Percentiles rank a stretch among this genome's conserved stretches.
Conservation (phyloP, 1,284 basidiomycete species). For the Pseudozyma flocculosa region DNA sequence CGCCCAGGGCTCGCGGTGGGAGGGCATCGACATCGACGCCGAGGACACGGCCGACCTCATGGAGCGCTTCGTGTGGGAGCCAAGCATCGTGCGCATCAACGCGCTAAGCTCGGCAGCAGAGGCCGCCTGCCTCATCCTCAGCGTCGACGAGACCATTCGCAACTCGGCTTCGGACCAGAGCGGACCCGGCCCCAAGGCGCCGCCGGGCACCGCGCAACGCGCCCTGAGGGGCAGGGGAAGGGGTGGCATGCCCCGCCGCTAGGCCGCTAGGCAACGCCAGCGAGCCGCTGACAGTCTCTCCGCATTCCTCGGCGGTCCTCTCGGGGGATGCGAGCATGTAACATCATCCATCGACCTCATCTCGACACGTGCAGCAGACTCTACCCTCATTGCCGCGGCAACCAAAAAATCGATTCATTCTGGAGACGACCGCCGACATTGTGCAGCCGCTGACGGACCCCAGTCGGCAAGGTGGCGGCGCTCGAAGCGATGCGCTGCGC, state of each 20-base stretch:
- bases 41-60: slow-evolving; percentile 87
- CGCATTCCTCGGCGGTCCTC: too few relatives aligned
- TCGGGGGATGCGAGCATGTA: too few relatives aligned
- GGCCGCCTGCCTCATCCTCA: slow-evolving; percentile 83
- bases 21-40: slow-evolving; percentile 91
- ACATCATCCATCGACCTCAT: too few relatives aligned
- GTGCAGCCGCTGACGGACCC: too few relatives aligned
- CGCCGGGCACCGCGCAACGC: slow-evolving; percentile 53
- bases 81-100: slow-evolving; percentile 90
- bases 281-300: too few relatives aligned
- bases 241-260: slow-evolving; percentile 18
- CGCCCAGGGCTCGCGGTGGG: slow-evolving; percentile 81
- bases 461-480: too few relatives aligned
- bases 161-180: slow-evolving; percentile 50
- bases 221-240: slow-evolving; percentile 42
- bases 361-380: too few relatives aligned
- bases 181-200: slow-evolving; percentile 42
- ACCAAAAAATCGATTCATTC: too few relatives aligned
- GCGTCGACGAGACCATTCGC: slow-evolving; percentile 56
- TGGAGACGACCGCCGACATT: too few relatives aligned
- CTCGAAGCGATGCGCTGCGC: too few relatives aligned
- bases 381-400: too few relatives aligned
- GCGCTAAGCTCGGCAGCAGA: slow-evolving; percentile 92
- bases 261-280: too few relatives aligned
- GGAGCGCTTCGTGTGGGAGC: slow-evolving; percentile 97